These are phyloP conservation scores for Leccinum subgranulosum DNA, from an alignment of 768 basidiomycete genomes.

Conservation along the genomic window DNA sequence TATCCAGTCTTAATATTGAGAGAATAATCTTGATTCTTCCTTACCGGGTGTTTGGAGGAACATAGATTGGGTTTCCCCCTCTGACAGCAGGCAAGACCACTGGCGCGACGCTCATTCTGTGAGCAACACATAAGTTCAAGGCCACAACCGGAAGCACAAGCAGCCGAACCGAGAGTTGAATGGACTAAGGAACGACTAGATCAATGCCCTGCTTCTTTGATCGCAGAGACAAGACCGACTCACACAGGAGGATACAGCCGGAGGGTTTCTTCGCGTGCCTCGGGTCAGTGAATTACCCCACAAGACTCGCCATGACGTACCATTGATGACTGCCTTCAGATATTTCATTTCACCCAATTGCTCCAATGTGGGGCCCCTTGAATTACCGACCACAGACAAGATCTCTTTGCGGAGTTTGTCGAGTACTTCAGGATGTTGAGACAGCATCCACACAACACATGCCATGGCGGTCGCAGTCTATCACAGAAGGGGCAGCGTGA, in stretches of 20 bases:
- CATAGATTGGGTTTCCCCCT: conserved; percentile 30
- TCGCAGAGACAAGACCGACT: background rate
- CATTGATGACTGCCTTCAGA: conserved; percentile 37
- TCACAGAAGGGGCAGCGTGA: background rate
- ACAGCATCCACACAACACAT: conserved; percentile 27
- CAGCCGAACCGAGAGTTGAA: conserved; percentile 21
- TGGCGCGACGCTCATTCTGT: conserved; percentile 23
- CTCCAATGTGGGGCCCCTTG: conserved; percentile 28
- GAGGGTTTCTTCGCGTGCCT: conserved; percentile 26
- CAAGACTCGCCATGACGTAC: conserved; percentile 8
- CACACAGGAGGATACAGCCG: conserved; percentile 34
- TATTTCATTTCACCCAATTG: conserved; percentile 39
- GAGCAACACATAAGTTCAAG: background rate
- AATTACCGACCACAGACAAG: conserved; percentile 23
- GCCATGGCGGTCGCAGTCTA: conserved; percentile 33
- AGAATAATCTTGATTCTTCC: background rate
- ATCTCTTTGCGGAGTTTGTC: conserved; percentile 33
- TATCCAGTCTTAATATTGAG: background rate
- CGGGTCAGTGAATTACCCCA: background rate
- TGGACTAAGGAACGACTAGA: conserved; percentile 12
- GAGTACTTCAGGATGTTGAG: conserved; percentile 29
- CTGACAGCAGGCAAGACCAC: conserved; percentile 25
- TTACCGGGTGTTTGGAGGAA: conserved; percentile 32
- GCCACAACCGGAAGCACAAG: background rate
- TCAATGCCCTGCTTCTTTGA: conserved; percentile 1